A percentile compares a stretch with the other conserved stretches of the same genome.
Conservation (phyloP, 2,329 filamentous ascomycete genomes). For the Fusarium sp. region DNA sequence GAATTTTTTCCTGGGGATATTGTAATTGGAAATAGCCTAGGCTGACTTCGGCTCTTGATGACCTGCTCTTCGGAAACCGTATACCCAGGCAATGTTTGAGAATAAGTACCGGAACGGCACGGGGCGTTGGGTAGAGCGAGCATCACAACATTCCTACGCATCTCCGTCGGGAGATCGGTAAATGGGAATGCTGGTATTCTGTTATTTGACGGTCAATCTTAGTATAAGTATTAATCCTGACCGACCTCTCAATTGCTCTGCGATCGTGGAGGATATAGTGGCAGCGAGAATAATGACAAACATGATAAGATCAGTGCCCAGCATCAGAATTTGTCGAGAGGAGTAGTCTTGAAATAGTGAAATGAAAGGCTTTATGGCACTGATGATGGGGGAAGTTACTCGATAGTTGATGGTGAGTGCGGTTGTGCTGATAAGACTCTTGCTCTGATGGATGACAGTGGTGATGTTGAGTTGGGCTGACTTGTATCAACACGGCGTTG, state of each 20-base stretch:
- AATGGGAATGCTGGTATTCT: no score
- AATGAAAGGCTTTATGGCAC: background rate
- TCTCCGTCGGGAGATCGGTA: background rate
- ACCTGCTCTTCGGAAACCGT: no score
- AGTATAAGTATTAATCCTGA: background rate
- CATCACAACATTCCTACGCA: rapidly evolving
- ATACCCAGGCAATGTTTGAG: rapidly evolving
- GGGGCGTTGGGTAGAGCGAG: rapidly evolving
- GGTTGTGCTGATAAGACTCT: no score
- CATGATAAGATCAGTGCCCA: background rate
- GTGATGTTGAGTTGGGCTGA: no score
- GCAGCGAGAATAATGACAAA: background rate
- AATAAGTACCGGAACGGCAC: background rate
- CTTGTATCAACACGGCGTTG: no score
- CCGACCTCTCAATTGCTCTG: background rate
- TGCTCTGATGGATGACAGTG: no score
- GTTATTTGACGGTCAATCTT: no score
- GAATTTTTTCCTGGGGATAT: background rate
- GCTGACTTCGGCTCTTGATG: background rate
- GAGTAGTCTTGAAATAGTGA: background rate
- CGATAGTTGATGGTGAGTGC: no score
- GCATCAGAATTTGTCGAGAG: background rate
- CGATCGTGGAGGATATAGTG: background rate
- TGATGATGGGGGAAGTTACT: no score
- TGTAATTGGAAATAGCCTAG: background rate